Percentiles rank a stretch among this genome's conserved stretches.
Conservation (phyloP, 208 protist genomes). For the Leishmania arabica region DNA sequence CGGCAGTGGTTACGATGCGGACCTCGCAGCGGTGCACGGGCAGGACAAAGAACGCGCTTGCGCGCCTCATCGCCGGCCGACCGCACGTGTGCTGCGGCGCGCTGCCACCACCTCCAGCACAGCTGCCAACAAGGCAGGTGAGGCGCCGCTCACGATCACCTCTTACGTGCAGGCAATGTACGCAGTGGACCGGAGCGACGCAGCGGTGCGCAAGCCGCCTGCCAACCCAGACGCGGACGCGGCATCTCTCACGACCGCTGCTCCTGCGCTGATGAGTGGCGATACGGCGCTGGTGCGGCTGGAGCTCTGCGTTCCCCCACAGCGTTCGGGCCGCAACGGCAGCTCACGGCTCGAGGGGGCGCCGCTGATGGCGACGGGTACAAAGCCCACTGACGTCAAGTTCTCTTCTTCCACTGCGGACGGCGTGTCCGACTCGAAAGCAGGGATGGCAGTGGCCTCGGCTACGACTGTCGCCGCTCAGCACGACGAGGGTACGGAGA, state of each 20-base stretch:
- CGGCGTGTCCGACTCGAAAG: neutral
- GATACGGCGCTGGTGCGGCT: constrained; percentile 4
- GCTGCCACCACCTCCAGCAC: neutral
- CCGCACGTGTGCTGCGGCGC: neutral
- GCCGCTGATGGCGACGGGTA: neutral
- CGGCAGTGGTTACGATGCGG: neutral
- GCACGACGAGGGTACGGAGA: neutral
- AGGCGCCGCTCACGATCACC: constrained; percentile 10
- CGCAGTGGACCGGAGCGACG: constrained; percentile 1
- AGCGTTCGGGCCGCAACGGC: neutral
- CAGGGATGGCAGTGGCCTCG: neutral
- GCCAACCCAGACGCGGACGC: neutral
- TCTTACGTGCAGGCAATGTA: constrained; percentile 29
- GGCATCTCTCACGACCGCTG: neutral
- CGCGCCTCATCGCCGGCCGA: neutral
- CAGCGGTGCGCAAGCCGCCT: neutral
- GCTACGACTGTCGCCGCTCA: neutral
- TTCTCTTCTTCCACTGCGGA: neutral
- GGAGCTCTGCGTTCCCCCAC: constrained; percentile 12
- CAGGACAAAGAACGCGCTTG: constrained; percentile 4
- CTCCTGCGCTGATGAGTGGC: neutral
- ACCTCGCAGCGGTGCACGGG: neutral
- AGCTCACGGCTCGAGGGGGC: neutral
- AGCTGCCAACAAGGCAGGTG: constrained; percentile 1
- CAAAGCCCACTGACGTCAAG: neutral